Conservation (phyloP, 192 early-diverging fungal genomes). For the Dimargaris cristalligena region DNA sequence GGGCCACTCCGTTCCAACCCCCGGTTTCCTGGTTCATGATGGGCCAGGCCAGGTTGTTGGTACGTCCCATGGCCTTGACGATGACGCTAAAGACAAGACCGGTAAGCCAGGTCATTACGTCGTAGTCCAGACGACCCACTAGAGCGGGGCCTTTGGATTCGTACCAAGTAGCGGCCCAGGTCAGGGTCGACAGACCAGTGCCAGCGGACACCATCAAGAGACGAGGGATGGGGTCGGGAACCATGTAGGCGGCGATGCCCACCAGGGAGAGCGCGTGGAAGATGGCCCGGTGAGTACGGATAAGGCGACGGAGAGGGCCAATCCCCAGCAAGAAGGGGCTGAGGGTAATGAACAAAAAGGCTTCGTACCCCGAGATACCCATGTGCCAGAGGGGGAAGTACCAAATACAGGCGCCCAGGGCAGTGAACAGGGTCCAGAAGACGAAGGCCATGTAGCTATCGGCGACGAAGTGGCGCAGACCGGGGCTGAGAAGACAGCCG, state of each 20-base stretch:
- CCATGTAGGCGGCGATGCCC: constrained; percentile 43
- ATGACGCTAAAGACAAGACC: constrained; percentile 50
- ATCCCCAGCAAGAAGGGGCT: constrained; percentile 41
- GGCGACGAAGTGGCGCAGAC: constrained; percentile 29
- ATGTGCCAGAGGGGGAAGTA: constrained; percentile 77
- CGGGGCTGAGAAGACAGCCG: constrained; percentile 24
- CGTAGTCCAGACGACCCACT: constrained; percentile 38
- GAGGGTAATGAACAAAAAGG: constrained; percentile 42
- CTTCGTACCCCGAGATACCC: constrained; percentile 70
- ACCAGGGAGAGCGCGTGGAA: constrained; percentile 38
- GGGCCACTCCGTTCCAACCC: constrained; percentile 47
- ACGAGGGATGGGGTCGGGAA: constrained; percentile 35
- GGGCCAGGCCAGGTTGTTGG: constrained; percentile 72
- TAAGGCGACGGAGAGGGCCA: constrained; percentile 27
- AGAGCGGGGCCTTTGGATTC: constrained; percentile 28
- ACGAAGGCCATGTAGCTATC: constrained; percentile 59
- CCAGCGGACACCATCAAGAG: constrained; percentile 40
- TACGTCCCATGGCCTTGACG: constrained; percentile 56
- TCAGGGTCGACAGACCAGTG: constrained; percentile 33
- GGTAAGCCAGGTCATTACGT: constrained; percentile 42
- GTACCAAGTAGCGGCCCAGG: constrained; percentile 40
- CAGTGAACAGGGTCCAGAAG: constrained; percentile 69
- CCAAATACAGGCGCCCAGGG: constrained; percentile 50
- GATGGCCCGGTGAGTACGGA: constrained; percentile 34
- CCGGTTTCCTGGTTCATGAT: constrained; percentile 58